Evolutionary conservation across 306 rosid genomes (phyloP).

Genomic region (Mucuna pruriens): DNA sequence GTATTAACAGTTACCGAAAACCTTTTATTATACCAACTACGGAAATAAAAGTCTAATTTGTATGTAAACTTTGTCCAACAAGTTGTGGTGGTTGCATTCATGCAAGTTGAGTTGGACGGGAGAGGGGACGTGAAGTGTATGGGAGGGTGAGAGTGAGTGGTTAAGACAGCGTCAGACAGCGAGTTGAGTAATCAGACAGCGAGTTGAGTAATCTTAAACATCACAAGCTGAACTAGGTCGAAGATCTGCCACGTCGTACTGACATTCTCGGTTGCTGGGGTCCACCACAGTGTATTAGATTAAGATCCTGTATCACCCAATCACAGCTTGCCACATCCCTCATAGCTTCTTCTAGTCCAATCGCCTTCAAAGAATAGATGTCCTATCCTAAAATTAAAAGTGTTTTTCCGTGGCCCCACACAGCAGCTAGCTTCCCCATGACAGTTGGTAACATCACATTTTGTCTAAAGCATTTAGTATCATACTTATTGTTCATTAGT

Average conservation of each 20-base stretch:
- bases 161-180: neutral
- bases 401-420: neutral
- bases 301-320: constrained; percentile 20
- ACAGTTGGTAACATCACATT: neutral
- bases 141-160: constrained; percentile 4
- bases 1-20: no score
- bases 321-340: neutral
- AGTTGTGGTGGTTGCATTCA: neutral
- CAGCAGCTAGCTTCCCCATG: neutral
- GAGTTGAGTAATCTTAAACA: neutral
- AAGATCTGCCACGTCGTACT: constrained; percentile 22
- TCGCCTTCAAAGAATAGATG: constrained; percentile 6
- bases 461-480: neutral
- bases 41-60: neutral
- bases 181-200: constrained; percentile 4
- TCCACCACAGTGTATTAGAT: neutral
- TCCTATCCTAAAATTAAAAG: neutral
- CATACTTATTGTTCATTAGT: neutral
- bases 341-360: neutral
- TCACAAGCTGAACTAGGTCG: constrained; percentile 16
- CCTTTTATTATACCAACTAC: neutral
- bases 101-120: neutral
- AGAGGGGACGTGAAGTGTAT: neutral
- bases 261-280: neutral
- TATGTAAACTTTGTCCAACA: neutral